Conservation (phyloP, 495 filamentous ascomycete genomes). For the Xylaria bambusicola region DNA sequence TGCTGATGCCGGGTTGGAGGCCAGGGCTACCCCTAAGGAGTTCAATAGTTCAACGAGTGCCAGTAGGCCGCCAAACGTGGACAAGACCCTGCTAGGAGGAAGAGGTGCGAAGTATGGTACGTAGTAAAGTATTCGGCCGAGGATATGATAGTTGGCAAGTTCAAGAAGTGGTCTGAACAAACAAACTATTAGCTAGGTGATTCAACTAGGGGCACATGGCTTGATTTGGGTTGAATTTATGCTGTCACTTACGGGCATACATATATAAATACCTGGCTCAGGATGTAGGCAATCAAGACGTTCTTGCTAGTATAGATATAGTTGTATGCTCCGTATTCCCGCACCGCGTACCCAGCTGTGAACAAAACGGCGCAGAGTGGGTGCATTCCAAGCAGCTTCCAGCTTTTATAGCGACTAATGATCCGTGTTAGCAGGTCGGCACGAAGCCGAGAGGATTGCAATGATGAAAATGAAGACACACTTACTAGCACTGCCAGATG, state of each 20-base stretch:
- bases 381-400: slow-evolving; percentile 30
- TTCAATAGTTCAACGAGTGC: slow-evolving; percentile 36
- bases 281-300: slow-evolving; percentile 25
- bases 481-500: slow-evolving; percentile 38
- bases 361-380: slow-evolving; percentile 31
- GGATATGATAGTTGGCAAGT: slow-evolving; percentile 43
- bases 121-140: slow-evolving; percentile 40
- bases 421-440: background rate
- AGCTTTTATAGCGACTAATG: slow-evolving; percentile 32
- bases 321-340: slow-evolving; percentile 36
- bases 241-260: slow-evolving; percentile 34
- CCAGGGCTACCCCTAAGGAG: slow-evolving; percentile 32
- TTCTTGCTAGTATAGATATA: slow-evolving; percentile 30
- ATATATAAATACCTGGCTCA: slow-evolving; percentile 37
- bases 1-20: slow-evolving; percentile 27
- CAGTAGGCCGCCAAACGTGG: slow-evolving; percentile 35
- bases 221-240: background rate
- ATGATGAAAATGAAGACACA: background rate
- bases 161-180: slow-evolving; percentile 38
- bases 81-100: slow-evolving; percentile 28
- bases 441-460: background rate
- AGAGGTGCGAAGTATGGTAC: slow-evolving; percentile 35
- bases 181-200: background rate
- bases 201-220: no score
- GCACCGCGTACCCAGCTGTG: slow-evolving; percentile 32